phyloP scores from a whole-genome alignment of 2,329 filamentous ascomycete species.

The Aureobasidium leucospermi region DNA sequence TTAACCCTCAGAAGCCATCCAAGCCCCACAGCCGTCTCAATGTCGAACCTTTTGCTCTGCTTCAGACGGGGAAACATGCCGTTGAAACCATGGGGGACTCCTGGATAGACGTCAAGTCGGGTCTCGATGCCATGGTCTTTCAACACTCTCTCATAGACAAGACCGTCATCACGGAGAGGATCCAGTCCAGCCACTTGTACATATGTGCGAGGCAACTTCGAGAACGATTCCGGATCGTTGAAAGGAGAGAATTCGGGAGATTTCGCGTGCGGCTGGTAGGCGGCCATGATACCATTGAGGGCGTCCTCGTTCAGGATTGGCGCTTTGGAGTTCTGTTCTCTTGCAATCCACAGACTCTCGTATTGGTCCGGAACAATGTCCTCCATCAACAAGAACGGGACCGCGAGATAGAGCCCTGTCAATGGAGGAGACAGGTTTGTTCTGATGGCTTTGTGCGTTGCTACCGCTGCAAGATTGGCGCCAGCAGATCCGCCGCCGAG shows the following conservation, averaged over 20 bases:
- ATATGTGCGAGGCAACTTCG: slow-evolving; percentile 39
- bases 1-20: too few species aligned
- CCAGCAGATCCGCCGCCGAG: slow-evolving; percentile 43
- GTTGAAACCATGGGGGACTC: slow-evolving; percentile 29
- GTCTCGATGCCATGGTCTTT: slow-evolving; percentile 39
- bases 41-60: too few species aligned
- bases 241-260: slow-evolving; percentile 25
- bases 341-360: slow-evolving; percentile 25
- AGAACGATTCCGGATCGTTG: slow-evolving; percentile 24
- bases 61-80: too few species aligned
- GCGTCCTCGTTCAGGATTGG: slow-evolving; percentile 26
- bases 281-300: slow-evolving; percentile 18
- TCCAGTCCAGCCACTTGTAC: slow-evolving; percentile 47
- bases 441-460: slow-evolving; percentile 35
- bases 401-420: slow-evolving; percentile 41
- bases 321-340: slow-evolving; percentile 35
- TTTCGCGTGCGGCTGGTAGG: slow-evolving; percentile 7
- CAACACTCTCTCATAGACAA: slow-evolving; percentile 46
- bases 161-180: slow-evolving; percentile 43
- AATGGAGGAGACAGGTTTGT: slow-evolving; percentile 33
- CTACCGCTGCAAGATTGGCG: slow-evolving; percentile 30
- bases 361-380: slow-evolving; percentile 33
- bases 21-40: too few species aligned
- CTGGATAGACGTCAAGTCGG: slow-evolving; percentile 35
- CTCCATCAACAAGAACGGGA: slow-evolving; percentile 31